Evolutionary conservation across 2,329 filamentous ascomycete genomes (phyloP), one percentile per base, ranked within the genome.

Genomic region (Teratosphaeria nubilosa): DNA sequence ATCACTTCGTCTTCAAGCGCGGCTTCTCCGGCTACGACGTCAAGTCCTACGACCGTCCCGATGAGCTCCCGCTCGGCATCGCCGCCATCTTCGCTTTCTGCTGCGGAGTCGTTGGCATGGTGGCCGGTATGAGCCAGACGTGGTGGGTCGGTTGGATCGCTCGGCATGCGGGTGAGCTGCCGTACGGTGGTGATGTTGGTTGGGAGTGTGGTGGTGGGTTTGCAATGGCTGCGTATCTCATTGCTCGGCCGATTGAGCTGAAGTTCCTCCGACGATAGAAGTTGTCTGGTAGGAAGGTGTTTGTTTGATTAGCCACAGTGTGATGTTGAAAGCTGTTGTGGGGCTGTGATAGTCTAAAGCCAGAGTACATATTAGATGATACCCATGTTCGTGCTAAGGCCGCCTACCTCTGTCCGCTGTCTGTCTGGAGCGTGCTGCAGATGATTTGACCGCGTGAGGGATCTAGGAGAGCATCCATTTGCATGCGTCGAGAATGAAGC

Each of bases 121-220:
- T 87, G 2, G 75, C 82, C 7, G 86, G 87, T 5, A 90, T 90
- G 85, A 80, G 80, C 20, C 86, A 90, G 71, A 71, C 76, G 0
- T 90, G 86, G 85, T 55, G 57, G 63, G 80, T 82, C 0, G 87
- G 87, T 0, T 86, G 86, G 0, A 83, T 90, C 61, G 86, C 85
- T 0, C 76, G 78, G 59, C 74, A 82, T 31, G 84, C 84, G 56
- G 79, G 83, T 48, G 70, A 72, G 31, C 71, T 76, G 58, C 66
- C 76, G 27, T 75, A 73, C 54, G 82, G 82, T 51, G 83, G 82
- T 27, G 83, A 86, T 71, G 72, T 85, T 50, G 83, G 82, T 3
- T 84, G 88, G 63, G 86, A 88, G 69, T 69, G 88, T 53, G 86
- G 78, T 0, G 88, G 88, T 68, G 77, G 75, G 0, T 86, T 89